Percentiles rank a stretch among this genome's conserved stretches.
phyloP scores from a whole-genome alignment of 2,329 filamentous ascomycete genomes.

The Rutstroemia sp. region DNA sequence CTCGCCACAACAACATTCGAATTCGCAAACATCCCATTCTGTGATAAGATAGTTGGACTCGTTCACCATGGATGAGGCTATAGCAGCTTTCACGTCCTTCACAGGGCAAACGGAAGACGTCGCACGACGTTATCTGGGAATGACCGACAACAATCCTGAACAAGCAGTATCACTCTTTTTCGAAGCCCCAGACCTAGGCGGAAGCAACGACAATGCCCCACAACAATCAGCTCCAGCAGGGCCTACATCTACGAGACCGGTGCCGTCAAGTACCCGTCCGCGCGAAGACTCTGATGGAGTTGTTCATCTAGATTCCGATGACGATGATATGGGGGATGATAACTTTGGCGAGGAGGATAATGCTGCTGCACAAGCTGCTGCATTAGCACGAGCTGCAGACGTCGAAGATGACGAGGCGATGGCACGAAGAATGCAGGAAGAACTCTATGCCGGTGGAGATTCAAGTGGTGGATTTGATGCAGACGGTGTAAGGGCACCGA shows the following conservation, averaged over 20 bases:
- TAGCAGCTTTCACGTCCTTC: slow-evolving; percentile 73
- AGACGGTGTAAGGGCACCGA: slow-evolving; percentile 76
- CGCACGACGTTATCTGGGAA: slow-evolving; percentile 73
- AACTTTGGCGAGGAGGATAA: slow-evolving; percentile 31
- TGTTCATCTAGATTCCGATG: slow-evolving; percentile 38
- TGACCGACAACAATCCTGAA: slow-evolving; percentile 77
- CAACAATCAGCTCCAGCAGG: slow-evolving; percentile 22
- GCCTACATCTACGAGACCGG: slow-evolving; percentile 25
- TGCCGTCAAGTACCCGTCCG: slow-evolving; percentile 16
- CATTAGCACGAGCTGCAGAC: slow-evolving; percentile 42
- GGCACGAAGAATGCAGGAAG: slow-evolving; percentile 84
- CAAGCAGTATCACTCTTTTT: slow-evolving; percentile 87
- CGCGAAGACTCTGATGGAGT: slow-evolving; percentile 17
- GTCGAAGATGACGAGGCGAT: slow-evolving; percentile 90
- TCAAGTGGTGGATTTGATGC: slow-evolving; percentile 35
- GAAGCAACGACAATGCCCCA: slow-evolving; percentile 15
- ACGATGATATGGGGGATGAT: slow-evolving; percentile 54
- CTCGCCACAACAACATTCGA: too few relatives aligned
- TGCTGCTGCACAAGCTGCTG: slow-evolving; percentile 19
- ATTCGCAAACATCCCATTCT: too few relatives aligned
- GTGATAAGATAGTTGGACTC: too few relatives aligned
- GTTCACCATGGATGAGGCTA: slow-evolving; percentile 44
- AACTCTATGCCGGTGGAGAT: slow-evolving; percentile 63
- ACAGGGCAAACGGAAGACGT: slow-evolving; percentile 68
- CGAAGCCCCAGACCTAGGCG: slow-evolving; percentile 68